A percentile compares a stretch with the other conserved stretches of the same genome.
Evolutionary conservation across 2,329 filamentous ascomycete species (phyloP).

Genomic region (Tetracladium maxilliforme): DNA sequence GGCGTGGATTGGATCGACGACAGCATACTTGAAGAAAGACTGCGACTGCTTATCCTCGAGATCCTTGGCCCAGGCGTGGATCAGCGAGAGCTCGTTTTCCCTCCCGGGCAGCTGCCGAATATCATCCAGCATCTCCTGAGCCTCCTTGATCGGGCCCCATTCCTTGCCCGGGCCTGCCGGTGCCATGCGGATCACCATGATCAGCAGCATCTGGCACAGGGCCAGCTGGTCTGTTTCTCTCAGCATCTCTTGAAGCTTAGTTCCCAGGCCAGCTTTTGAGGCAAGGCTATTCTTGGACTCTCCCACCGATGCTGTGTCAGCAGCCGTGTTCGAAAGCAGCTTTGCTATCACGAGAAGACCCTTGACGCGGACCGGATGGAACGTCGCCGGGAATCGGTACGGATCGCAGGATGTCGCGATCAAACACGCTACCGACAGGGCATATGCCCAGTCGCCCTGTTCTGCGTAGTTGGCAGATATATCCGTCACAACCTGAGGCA

Average conservation of each 20-base stretch:
- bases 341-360: slow-evolving; percentile 35
- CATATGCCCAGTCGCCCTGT: no score
- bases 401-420: slow-evolving; percentile 36
- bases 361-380: slow-evolving; percentile 33
- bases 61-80: slow-evolving; percentile 26
- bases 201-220: slow-evolving; percentile 35
- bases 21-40: slow-evolving; percentile 32
- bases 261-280: slow-evolving; percentile 8
- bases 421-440: no score
- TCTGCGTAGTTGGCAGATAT: no score
- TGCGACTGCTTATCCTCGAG: slow-evolving; percentile 21
- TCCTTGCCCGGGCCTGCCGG: slow-evolving; percentile 25
- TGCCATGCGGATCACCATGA: slow-evolving; percentile 27
- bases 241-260: slow-evolving; percentile 14
- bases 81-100: slow-evolving; percentile 24
- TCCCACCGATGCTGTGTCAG: slow-evolving; percentile 16
- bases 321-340: slow-evolving; percentile 32
- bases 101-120: slow-evolving; percentile 30
- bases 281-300: slow-evolving; percentile 10
- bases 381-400: slow-evolving; percentile 32
- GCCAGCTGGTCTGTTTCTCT: slow-evolving; percentile 33
- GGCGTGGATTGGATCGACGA: slow-evolving; percentile 29
- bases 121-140: slow-evolving; percentile 30
- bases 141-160: slow-evolving; percentile 28
- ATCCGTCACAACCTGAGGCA: no score